Conservation (phyloP, 345 rosid genomes). For the Acer negundo region DNA sequence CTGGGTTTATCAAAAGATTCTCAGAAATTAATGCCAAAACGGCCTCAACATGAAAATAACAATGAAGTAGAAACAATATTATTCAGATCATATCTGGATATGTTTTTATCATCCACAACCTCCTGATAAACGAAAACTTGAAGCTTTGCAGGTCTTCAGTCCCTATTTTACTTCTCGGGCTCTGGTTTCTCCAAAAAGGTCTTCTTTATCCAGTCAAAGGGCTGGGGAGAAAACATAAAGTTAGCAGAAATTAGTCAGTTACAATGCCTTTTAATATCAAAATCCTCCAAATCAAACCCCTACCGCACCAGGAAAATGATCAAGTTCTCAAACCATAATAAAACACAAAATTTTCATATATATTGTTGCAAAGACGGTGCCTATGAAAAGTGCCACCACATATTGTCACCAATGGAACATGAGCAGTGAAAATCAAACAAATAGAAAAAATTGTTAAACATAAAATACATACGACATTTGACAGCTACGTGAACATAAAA, state of each 20-base stretch:
- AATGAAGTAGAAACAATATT: constrained; percentile 25
- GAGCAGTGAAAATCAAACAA: background rate
- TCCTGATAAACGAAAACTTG: constrained; percentile 13
- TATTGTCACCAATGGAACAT: background rate
- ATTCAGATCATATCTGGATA: constrained; percentile 21
- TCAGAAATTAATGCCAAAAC: constrained; percentile 7
- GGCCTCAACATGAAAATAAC: constrained; percentile 21
- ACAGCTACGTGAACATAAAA: background rate
- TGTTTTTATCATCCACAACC: constrained; percentile 20
- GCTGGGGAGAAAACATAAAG: constrained; percentile 46
- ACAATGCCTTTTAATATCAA: background rate
- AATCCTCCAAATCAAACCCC: background rate
- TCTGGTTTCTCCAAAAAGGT: constrained; percentile 70
- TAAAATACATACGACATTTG: background rate
- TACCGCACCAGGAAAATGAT: background rate
- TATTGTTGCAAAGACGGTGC: background rate
- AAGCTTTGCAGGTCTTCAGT: background rate
- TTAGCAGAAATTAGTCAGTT: background rate
- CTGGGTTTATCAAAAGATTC: background rate
- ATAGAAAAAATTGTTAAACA: background rate
- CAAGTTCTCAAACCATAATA: background rate
- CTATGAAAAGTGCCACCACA: background rate
- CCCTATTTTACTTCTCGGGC: constrained; percentile 37
- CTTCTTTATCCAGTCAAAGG: constrained; percentile 89
- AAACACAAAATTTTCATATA: background rate